These are phyloP conservation scores for Jacaranda mimosifolia DNA, from an alignment of 257 asterid genomes.

Conservation along the genomic window DNA sequence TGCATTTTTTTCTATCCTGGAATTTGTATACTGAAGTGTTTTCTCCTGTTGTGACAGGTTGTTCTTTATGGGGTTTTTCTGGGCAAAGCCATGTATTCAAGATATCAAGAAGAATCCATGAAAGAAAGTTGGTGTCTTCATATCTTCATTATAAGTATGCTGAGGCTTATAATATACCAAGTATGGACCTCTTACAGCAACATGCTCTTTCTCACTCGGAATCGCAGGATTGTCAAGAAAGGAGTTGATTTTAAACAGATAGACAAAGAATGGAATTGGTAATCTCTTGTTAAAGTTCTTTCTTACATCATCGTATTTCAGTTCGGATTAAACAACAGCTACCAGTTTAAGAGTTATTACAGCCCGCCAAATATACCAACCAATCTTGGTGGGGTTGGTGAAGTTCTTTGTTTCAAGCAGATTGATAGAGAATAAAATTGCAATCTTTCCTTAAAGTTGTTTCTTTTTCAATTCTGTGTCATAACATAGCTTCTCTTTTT, in stretches of 20 bases:
- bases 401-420: no score
- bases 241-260: slow-evolving; percentile 86
- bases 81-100: slow-evolving; percentile 61
- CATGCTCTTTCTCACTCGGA: slow-evolving; percentile 77
- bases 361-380: no score
- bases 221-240: slow-evolving; percentile 65
- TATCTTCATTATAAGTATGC: slow-evolving; percentile 58
- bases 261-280: slow-evolving; percentile 74
- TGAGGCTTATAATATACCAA: slow-evolving; percentile 59
- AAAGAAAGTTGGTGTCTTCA: slow-evolving; percentile 64
- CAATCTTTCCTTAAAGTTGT: background rate
- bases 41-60: slow-evolving; percentile 50
- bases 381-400: no score
- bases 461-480: background rate
- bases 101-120: slow-evolving; percentile 49
- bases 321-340: no score
- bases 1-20: background rate
- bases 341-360: no score
- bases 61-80: slow-evolving; percentile 66
- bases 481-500: background rate
- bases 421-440: no score
- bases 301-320: no score
- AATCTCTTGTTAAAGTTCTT: no score
- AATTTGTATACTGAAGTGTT: background rate
- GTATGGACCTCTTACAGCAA: slow-evolving; percentile 69